Conservation (phyloP, 2,329 filamentous ascomycete species). For the Passalora sequoiae region DNA sequence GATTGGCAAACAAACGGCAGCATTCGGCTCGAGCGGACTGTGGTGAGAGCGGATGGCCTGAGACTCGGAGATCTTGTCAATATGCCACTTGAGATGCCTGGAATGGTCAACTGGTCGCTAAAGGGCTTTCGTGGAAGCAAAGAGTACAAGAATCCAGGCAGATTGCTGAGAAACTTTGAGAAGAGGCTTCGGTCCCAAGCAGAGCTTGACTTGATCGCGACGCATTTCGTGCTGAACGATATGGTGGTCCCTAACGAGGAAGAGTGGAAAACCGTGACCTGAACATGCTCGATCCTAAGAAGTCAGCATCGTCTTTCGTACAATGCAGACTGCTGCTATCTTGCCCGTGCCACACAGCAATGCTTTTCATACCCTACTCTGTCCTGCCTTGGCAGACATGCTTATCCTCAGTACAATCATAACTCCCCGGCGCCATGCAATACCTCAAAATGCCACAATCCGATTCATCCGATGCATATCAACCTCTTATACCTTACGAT, state of each 20-base stretch:
- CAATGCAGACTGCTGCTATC: background rate
- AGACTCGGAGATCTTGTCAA: background rate
- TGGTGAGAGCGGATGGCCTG: background rate
- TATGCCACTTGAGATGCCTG: background rate
- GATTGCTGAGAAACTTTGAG: slow-evolving; percentile 3
- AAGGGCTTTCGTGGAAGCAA: background rate
- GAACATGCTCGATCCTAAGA: background rate
- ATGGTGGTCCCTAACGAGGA: background rate
- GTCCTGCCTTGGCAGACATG: background rate
- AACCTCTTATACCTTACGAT: background rate
- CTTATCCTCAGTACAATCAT: background rate
- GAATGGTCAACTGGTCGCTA: background rate
- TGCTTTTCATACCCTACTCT: background rate
- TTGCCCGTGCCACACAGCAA: no score
- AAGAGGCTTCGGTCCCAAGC: slow-evolving; percentile 1
- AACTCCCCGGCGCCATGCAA: slow-evolving; percentile 2
- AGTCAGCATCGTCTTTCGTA: background rate
- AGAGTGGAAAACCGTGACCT: background rate
- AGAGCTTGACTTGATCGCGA: background rate
- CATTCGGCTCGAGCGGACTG: background rate
- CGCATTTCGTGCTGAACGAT: background rate
- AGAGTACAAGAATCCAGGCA: slow-evolving; percentile 1
- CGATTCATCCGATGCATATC: background rate
- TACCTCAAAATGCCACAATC: background rate
- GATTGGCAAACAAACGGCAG: background rate